Evolutionary conservation across 164 flowering plant genomes (phyloP), one percentile per base, ranked within the genome.

Genomic region (Saururus chinensis): DNA sequence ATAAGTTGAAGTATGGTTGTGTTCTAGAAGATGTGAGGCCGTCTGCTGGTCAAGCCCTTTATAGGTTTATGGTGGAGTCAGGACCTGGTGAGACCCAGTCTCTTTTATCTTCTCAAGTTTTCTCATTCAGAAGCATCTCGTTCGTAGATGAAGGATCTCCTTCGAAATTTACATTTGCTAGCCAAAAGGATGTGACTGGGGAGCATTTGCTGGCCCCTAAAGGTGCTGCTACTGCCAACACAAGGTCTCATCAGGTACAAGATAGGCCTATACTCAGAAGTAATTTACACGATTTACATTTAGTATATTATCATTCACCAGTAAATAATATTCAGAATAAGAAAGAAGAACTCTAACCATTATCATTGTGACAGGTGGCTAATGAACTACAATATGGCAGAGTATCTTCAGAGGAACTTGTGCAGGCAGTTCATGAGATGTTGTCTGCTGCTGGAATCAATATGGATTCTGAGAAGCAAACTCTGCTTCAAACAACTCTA

Each of bases 371-470:
- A 55, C 59, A 63, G 49, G 14, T 53, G 17, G 52, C 66, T 56
- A 77, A 73, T 55, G 89, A 83, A 59, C 83, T 82, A 48, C 90
- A 84, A 68, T 82, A 77, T 76, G 91, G 91, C 26, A 76, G 74
- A 74, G 96, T 93, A 25, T 83, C 96, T 55, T 78, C 97, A 62
- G 77, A 71, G 61, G 99, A 93, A 72, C 61, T 90, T 65, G 95
- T 90, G 64, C 88, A 90, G 69, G 96, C 99, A 64, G 96, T 93
- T 62, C 85, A 82, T 63, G 97, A 90, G 73, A 88, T 93, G 91
- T 91, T 93, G 59, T 83, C 88, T 52, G 84, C 96, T 19, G 97
- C 95, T 67, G 99, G 99, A 23, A 70, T 93, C 61, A 75, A 70
- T 73, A 77, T 93, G 80, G 97, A 89, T 69, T 70, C 76, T 42